Conservation (phyloP, 225 moss, liverwort and hornwort genomes). For the Thuidium tamariscinum region DNA sequence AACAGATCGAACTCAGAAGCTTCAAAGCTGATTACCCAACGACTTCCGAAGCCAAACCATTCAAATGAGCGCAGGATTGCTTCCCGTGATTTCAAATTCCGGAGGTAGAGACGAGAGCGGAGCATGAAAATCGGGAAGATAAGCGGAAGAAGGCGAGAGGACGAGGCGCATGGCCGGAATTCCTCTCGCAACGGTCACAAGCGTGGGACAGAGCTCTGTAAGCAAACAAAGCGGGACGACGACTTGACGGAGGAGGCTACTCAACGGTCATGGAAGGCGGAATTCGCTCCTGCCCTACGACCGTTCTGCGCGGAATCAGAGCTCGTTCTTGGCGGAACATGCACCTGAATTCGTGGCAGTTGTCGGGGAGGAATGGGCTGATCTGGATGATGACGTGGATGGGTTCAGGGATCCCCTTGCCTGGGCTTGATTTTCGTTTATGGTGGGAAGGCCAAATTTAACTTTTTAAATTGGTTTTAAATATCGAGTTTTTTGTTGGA, state of each 20-base stretch:
- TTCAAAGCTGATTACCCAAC: neutral
- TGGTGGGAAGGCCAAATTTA: neutral
- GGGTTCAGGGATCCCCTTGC: neutral
- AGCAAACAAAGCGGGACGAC: constrained; percentile 6
- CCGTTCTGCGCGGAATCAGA: neutral
- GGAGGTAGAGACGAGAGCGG: neutral
- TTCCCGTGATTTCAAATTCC: neutral
- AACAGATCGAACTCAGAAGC: neutral
- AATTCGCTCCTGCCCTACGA: neutral
- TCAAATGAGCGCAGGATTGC: neutral
- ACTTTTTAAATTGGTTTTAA: neutral
- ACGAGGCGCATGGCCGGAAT: neutral
- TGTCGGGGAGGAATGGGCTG: neutral
- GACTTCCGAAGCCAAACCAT: neutral
- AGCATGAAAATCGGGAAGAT: neutral
- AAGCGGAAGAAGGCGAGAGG: neutral
- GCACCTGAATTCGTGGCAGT: neutral
- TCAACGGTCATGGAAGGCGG: constrained; percentile 11
- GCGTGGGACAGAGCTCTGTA: neutral
- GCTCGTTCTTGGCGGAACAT: neutral
- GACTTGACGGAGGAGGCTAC: neutral
- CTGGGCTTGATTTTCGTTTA: neutral
- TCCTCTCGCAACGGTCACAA: constrained; percentile 22
- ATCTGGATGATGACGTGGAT: neutral
- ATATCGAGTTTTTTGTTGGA: neutral